A percentile compares a stretch with the other conserved stretches of the same genome.
Conservation (phyloP, 768 basidiomycete genomes). For the Gymnopilus dilepis region DNA sequence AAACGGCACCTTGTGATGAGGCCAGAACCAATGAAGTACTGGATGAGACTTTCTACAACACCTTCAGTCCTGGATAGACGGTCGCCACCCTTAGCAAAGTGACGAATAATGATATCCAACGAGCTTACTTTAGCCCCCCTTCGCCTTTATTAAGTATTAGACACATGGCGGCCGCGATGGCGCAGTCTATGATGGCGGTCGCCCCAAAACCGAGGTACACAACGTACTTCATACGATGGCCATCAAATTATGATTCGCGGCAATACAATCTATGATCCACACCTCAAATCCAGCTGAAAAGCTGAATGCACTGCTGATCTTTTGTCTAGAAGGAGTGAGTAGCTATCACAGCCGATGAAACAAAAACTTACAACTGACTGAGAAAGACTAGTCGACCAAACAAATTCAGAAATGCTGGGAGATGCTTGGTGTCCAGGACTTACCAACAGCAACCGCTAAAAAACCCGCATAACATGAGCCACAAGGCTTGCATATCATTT, state of each 20-base stretch:
- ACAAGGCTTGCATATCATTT: background rate
- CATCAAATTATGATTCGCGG: background rate
- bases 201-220: conserved; percentile 38
- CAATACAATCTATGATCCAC: background rate
- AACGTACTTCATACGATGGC: conserved; percentile 29
- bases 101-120: background rate
- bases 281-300: conserved; percentile 29
- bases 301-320: conserved; percentile 21
- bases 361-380: conserved; percentile 25
- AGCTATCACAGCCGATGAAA: background rate
- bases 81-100: background rate
- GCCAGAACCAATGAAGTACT: conserved; percentile 38
- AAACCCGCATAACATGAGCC: background rate
- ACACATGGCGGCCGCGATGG: conserved; percentile 38
- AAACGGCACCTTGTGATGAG: conserved; percentile 37
- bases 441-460: conserved; percentile 27
- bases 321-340: conserved; percentile 16
- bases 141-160: conserved; percentile 35
- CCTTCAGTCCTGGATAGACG: conserved; percentile 27
- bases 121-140: conserved; percentile 26
- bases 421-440: conserved; percentile 11
- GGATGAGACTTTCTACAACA: conserved; percentile 33
- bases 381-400: conserved; percentile 23
- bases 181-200: conserved; percentile 34
- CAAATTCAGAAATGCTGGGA: background rate